phyloP scores from a whole-genome alignment of 1,284 basidiomycete species.

The Ustilago esculenta region DNA sequence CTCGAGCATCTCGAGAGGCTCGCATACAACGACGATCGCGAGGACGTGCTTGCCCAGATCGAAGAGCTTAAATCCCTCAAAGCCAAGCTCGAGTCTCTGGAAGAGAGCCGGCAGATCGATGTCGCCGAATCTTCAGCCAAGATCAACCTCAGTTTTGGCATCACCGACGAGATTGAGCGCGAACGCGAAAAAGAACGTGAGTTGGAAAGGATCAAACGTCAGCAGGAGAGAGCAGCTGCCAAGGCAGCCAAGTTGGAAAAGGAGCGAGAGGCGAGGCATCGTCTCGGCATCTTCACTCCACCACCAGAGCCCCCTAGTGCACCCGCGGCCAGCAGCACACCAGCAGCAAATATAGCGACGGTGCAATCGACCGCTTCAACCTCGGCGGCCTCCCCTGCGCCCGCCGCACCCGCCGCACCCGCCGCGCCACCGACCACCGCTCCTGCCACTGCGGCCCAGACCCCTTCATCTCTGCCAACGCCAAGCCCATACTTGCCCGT shows the following conservation, averaged over 20 bases:
- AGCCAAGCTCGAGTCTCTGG: slow-evolving; percentile 50
- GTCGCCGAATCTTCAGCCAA: slow-evolving; percentile 20
- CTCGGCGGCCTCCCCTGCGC: slow-evolving; percentile 6
- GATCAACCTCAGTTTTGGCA: slow-evolving; percentile 37
- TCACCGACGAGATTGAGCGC: slow-evolving; percentile 50
- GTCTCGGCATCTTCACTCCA: slow-evolving; percentile 39
- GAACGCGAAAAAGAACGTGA: slow-evolving; percentile 44
- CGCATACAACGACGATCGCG: slow-evolving; percentile 56
- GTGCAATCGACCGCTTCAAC: slow-evolving; percentile 12
- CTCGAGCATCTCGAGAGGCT: slow-evolving; percentile 58
- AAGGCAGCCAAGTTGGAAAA: slow-evolving; percentile 44
- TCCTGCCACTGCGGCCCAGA: not conserved
- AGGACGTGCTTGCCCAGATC: slow-evolving; percentile 42
- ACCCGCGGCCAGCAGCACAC: not conserved
- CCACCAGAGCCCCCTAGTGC: slow-evolving; percentile 13
- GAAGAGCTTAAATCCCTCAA: slow-evolving; percentile 50
- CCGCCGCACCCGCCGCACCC: too few species aligned
- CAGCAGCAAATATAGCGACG: not conserved
- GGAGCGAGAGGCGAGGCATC: slow-evolving; percentile 35
- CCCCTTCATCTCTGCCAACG: slow-evolving; percentile 7
- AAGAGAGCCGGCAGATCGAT: slow-evolving; percentile 20
- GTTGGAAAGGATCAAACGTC: slow-evolving; percentile 38
- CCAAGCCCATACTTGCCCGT: slow-evolving; percentile 12
- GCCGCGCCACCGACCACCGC: too few species aligned
- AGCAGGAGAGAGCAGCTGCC: slow-evolving; percentile 41